These are phyloP conservation scores for Botrytis medusae DNA, from an alignment of 2,329 filamentous ascomycete species.

Conservation along the genomic window DNA sequence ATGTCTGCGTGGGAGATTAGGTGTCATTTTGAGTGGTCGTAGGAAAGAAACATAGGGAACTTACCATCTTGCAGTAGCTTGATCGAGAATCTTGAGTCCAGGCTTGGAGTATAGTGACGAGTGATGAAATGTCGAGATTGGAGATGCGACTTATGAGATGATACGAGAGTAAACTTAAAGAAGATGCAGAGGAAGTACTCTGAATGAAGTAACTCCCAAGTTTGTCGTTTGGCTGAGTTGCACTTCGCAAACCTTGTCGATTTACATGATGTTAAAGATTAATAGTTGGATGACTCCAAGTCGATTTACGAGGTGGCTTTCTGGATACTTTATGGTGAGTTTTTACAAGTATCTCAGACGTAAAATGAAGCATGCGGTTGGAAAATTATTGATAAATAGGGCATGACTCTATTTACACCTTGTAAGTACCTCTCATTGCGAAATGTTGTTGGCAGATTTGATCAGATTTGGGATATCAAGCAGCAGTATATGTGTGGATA, in stretches of 20 bases:
- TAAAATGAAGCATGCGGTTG: not conserved
- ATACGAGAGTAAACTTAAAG: not conserved
- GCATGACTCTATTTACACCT: not conserved
- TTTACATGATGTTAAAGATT: not conserved
- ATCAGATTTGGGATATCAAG: not conserved
- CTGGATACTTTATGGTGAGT: too few species aligned
- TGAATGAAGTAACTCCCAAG: not conserved
- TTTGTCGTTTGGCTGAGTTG: not conserved
- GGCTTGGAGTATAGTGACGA: not conserved
- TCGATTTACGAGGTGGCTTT: not conserved
- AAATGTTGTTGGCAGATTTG: not conserved
- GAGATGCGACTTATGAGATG: not conserved
- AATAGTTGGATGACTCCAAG: not conserved
- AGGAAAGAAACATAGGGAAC: not conserved
- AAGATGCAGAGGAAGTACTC: not conserved
- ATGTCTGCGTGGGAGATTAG: too few species aligned
- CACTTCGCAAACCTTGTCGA: not conserved
- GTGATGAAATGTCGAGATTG: not conserved
- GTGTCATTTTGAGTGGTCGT: not conserved
- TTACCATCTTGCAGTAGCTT: not conserved
- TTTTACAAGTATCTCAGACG: not conserved
- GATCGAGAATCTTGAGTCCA: not conserved
- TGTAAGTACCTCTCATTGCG: not conserved
- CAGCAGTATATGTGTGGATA: not conserved
- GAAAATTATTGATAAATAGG: not conserved